These are phyloP conservation scores for Cladosporium sp. DNA, from an alignment of 2,329 filamentous ascomycete species.

Conservation along the genomic window DNA sequence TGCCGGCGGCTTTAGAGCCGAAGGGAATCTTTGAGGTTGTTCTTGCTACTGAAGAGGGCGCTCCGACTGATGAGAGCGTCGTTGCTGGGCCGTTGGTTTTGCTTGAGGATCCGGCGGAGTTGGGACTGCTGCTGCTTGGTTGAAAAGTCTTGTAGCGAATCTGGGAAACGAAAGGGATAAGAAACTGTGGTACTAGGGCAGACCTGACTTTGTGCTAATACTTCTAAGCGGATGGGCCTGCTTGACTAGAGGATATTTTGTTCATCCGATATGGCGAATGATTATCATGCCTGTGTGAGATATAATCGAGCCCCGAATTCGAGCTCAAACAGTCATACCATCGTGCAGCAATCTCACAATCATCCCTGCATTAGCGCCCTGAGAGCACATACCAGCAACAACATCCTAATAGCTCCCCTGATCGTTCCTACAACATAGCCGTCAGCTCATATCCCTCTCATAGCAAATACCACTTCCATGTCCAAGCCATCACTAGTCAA, in stretches of 20 bases:
- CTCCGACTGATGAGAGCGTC: slow-evolving; percentile 41
- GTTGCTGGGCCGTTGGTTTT: slow-evolving; percentile 44
- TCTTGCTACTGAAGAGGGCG: slow-evolving; percentile 40
- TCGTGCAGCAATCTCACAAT: not conserved
- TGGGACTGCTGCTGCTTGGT: not conserved
- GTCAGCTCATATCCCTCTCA: not conserved
- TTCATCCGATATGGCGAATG: too few species aligned
- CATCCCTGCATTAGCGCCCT: too few species aligned
- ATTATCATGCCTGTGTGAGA: too few species aligned
- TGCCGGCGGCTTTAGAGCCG: slow-evolving; percentile 41
- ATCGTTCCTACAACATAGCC: not conserved
- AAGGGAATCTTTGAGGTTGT: slow-evolving; percentile 42
- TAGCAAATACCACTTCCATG: not conserved
- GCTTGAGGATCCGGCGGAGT: slow-evolving; percentile 37
- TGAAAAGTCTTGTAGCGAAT: not conserved
- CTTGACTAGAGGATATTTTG: too few species aligned
- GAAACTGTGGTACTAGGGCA: too few species aligned
- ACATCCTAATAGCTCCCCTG: not conserved
- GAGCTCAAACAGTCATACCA: not conserved
- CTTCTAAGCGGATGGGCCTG: too few species aligned
- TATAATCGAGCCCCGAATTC: too few species aligned
- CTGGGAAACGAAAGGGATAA: too few species aligned
- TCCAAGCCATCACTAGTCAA: not conserved
- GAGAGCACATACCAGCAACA: not conserved
- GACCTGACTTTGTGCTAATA: too few species aligned